Base-by-base conservation (phyloP, 2,329 filamentous ascomycete species). In the Fusarium luffae region DNA sequence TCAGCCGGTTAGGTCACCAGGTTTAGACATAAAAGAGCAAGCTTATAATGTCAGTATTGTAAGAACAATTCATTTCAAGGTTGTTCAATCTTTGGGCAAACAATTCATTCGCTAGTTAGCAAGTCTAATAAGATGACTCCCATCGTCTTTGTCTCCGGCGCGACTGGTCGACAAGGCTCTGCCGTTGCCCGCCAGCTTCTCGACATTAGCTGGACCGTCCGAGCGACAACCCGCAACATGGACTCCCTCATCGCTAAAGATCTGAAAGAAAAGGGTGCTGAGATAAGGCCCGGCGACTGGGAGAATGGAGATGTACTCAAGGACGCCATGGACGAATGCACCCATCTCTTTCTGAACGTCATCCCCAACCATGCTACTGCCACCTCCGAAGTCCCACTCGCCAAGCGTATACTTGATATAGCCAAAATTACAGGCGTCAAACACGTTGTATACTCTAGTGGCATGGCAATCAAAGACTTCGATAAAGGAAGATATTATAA, bases 401-500 rank as follows among this genome's bases (percentile, higher is more conserved):
- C 60, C 4, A 30, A 30, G 13, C 28, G 48, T 1, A 48, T 63
- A 7, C 30, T 63, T 13, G 19, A 23, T 1, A 30, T 63, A 54
- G 42, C 58, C 6, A 63, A 21, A 12, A 3, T 5, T 7, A 9
- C 23, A 11, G 48, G 28, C 10, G 41, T 63, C 16, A 63, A 48
- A 18, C 58, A 63, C 18, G 25, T 56, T 18, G 12, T 63, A 4
- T 63, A 63, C 27, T 63, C 60, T 11, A 63, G 60, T 9, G 58
- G 47, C 2, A 63, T 63, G 60, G 32, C 60, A 4, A 55, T 63
- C 14, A 63, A 63, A 13, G 58, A 63, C 4, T 27, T 63, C 11
- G 42, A 48, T 5, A 63, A 63, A 16, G 58, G 44, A n/a, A 19
- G 23, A 34, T 46, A 47, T 1, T 21, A 54, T 5, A 19, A 63